Evolutionary conservation across 768 basidiomycete genomes (phyloP).

Genomic region (Pleurotus tuoliensis): DNA sequence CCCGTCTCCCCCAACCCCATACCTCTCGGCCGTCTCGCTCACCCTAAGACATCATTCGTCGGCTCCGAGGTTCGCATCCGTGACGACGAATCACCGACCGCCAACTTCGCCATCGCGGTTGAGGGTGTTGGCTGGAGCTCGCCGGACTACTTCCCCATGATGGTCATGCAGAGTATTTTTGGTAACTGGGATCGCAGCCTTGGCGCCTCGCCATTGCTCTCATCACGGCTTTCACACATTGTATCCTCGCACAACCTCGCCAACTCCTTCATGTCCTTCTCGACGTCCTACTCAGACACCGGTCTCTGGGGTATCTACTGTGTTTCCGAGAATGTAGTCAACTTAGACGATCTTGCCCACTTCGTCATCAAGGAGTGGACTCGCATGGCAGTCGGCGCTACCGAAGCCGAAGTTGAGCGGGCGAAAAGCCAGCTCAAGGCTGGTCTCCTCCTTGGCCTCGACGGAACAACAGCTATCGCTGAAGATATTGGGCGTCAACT

Average conservation of each 20-base stretch:
- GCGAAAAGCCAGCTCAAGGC: slow-evolving; percentile 99
- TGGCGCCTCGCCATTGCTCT: slow-evolving; percentile 84
- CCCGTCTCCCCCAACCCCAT: slow-evolving; percentile 87
- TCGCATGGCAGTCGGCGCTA: slow-evolving; percentile 86
- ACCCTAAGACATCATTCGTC: slow-evolving; percentile 76
- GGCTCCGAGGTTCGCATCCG: slow-evolving; percentile 95
- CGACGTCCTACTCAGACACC: slow-evolving; percentile 96
- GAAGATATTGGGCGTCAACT: slow-evolving; percentile 99
- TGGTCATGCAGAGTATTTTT: slow-evolving; percentile 96
- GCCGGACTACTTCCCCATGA: slow-evolving; percentile 99
- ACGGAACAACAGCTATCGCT: slow-evolving; percentile 94
- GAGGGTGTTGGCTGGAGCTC: slow-evolving; percentile 98
- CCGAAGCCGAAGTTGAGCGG: slow-evolving; percentile 86
- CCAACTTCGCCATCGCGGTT: slow-evolving; percentile 94
- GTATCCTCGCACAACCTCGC: slow-evolving; percentile 93
- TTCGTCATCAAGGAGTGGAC: slow-evolving; percentile 96
- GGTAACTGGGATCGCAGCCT: slow-evolving; percentile 99
- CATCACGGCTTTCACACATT: slow-evolving; percentile 88
- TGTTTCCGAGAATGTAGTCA: slow-evolving; percentile 89
- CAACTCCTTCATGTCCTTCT: slow-evolving; percentile 99
- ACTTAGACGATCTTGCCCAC: slow-evolving; percentile 91
- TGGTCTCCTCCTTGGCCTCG: slow-evolving; percentile 80
- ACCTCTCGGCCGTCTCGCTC: slow-evolving; percentile 76
- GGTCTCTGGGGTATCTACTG: slow-evolving; percentile 99
- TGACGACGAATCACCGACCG: slow-evolving; percentile 85